A percentile compares a stretch with the other conserved stretches of the same genome.
Conservation (phyloP, 2,329 filamentous ascomycete genomes). For the Harringtonia lauricola region DNA sequence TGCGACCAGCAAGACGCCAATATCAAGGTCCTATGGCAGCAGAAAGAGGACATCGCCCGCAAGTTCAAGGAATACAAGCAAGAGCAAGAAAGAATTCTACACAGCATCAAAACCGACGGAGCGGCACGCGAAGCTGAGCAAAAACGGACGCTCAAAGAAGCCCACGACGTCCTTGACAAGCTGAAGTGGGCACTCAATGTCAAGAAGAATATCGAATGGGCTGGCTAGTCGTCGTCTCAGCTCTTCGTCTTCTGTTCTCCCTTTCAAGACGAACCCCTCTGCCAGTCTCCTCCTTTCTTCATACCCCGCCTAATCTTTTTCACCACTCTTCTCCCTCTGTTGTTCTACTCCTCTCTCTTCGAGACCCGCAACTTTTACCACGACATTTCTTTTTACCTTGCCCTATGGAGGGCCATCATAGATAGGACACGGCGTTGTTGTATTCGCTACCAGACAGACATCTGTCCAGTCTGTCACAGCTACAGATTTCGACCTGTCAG, state of each 20-base stretch:
- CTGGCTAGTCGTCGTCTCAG: slow-evolving; percentile 28
- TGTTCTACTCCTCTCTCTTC: too few species aligned
- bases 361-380: too few species aligned
- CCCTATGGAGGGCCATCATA: too few species aligned
- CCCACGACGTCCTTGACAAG: slow-evolving; percentile 51
- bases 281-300: neutral
- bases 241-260: neutral
- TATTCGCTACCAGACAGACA: too few species aligned
- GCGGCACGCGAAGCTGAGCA: slow-evolving; percentile 49
- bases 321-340: too few species aligned
- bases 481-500: neutral
- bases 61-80: slow-evolving; percentile 55
- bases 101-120: slow-evolving; percentile 46
- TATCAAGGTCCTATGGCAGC: slow-evolving; percentile 44
- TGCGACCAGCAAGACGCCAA: slow-evolving; percentile 65
- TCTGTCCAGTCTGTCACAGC: too few species aligned
- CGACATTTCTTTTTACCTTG: too few species aligned
- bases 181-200: slow-evolving; percentile 64
- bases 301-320: too few species aligned
- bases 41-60: slow-evolving; percentile 50
- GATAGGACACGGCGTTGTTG: too few species aligned
- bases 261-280: neutral
- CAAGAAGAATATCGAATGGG: slow-evolving; percentile 47
- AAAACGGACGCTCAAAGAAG: slow-evolving; percentile 43
- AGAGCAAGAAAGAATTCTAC: slow-evolving; percentile 50